A percentile compares a stretch with the other conserved stretches of the same genome.
These are phyloP conservation scores for Moesziomyces antarcticus DNA, from an alignment of 1,284 basidiomycete species.

Conservation along the genomic window DNA sequence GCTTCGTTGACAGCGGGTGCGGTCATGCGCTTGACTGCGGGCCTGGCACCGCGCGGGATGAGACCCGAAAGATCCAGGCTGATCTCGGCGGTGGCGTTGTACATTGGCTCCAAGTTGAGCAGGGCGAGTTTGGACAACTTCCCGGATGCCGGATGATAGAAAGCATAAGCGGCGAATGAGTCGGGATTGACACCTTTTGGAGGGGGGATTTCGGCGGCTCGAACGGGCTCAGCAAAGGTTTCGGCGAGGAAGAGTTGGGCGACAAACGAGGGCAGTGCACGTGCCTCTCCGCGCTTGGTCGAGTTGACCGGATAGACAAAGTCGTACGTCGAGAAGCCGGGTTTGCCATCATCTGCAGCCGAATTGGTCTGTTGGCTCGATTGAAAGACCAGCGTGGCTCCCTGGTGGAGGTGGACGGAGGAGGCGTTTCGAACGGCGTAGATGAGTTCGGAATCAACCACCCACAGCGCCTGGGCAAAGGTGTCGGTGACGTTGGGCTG, in stretches of 20 bases:
- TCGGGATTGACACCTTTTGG: background rate
- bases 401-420: slow-evolving; percentile 8
- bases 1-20: slow-evolving; percentile 7
- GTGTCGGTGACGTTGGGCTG: slow-evolving; percentile 15
- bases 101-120: slow-evolving; percentile 9
- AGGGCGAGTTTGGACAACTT: slow-evolving; percentile 4
- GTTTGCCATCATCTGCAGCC: slow-evolving; percentile 6
- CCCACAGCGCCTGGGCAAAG: slow-evolving; percentile 15
- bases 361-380: slow-evolving; percentile 7
- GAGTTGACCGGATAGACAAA: slow-evolving; percentile 13
- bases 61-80: slow-evolving; percentile 1
- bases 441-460: slow-evolving; percentile 13
- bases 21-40: slow-evolving; percentile 7
- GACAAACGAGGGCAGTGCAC: slow-evolving; percentile 5
- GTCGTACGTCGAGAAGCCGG: slow-evolving; percentile 14
- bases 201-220: slow-evolving; percentile 1
- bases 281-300: slow-evolving; percentile 4
- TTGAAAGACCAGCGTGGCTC: slow-evolving; percentile 14
- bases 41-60: background rate
- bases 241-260: slow-evolving; percentile 15
- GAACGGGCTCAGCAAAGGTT: slow-evolving; percentile 1
- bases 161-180: slow-evolving; percentile 6
- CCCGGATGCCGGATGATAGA: background rate
- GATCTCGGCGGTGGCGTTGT: slow-evolving; percentile 5
- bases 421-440: slow-evolving; percentile 16